These are phyloP conservation scores for Aristolochia californica DNA, from an alignment of 164 flowering plant genomes.

Conservation along the genomic window DNA sequence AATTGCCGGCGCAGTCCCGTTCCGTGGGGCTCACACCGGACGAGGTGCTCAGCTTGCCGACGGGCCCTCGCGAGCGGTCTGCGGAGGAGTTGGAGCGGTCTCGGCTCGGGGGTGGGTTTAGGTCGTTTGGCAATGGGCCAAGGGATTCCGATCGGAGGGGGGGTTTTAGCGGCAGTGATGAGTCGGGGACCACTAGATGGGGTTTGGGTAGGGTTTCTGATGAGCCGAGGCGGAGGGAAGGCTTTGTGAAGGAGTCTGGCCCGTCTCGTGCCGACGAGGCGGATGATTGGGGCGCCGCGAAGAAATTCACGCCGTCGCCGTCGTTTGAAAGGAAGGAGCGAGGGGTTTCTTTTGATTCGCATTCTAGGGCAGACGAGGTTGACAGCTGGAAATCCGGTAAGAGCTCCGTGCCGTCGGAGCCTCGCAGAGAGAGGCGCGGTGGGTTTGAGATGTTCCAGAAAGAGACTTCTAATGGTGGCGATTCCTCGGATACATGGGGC, in stretches of 20 bases:
- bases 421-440: slow-evolving; percentile 19
- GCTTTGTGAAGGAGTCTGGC: slow-evolving; percentile 27
- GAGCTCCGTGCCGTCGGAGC: slow-evolving; percentile 1
- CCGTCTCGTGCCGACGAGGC: slow-evolving; percentile 88
- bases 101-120: slow-evolving; percentile 64
- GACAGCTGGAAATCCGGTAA: slow-evolving; percentile 37
- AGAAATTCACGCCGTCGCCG: slow-evolving; percentile 34
- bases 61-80: slow-evolving; percentile 72
- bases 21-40: slow-evolving; percentile 38
- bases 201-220: slow-evolving; percentile 35
- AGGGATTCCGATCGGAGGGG: neutral
- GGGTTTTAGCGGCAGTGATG: slow-evolving; percentile 22
- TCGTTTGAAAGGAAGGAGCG: slow-evolving; percentile 35
- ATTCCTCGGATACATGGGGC: slow-evolving; percentile 16
- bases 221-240: slow-evolving; percentile 16
- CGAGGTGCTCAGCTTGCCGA: slow-evolving; percentile 56
- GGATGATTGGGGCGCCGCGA: slow-evolving; percentile 81
- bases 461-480: slow-evolving; percentile 16
- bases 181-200: slow-evolving; percentile 28
- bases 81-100: slow-evolving; percentile 69
- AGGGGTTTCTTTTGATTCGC: slow-evolving; percentile 53
- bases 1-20: neutral
- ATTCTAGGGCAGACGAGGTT: slow-evolving; percentile 73
- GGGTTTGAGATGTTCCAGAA: slow-evolving; percentile 25
- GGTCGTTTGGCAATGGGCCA: slow-evolving; percentile 30